Conservation (phyloP, 352 stramenopile species). For the Pythium folliculosum region DNA sequence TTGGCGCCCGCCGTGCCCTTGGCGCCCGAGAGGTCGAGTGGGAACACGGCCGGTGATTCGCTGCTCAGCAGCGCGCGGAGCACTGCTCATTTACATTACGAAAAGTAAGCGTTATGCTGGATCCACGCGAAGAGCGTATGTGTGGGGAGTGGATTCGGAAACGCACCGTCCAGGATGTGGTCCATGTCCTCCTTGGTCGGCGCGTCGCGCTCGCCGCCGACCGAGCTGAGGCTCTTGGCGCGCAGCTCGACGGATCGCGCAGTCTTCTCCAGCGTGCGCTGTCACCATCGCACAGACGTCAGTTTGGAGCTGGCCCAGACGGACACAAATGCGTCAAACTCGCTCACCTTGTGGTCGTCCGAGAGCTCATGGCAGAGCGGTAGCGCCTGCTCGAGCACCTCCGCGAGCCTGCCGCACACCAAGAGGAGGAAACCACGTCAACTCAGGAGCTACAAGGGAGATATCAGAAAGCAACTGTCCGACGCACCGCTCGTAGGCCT, state of each 20-base stretch:
- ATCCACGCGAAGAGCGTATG: no score
- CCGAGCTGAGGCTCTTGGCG: conserved; percentile 52
- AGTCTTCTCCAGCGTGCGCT: conserved; percentile 21
- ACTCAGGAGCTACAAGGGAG: neutral
- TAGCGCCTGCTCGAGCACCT: conserved; percentile 37
- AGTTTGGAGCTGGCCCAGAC: neutral
- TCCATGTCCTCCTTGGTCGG: conserved; percentile 76
- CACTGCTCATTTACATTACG: neutral
- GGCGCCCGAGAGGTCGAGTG: conserved; percentile 5
- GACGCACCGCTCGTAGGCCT: conserved; percentile 65
- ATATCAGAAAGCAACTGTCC: neutral
- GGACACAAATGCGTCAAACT: no score
- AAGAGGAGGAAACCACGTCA: neutral
- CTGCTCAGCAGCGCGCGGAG: conserved; percentile 9
- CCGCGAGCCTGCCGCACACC: conserved; percentile 33
- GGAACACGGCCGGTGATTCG: conserved; percentile 19
- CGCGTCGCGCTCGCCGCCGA: conserved; percentile 49
- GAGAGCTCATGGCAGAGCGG: conserved; percentile 49
- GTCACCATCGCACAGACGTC: neutral
- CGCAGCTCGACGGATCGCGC: conserved; percentile 53
- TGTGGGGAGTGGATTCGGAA: no score
- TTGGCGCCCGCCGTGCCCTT: neutral
- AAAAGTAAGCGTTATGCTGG: neutral
- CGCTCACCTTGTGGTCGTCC: conserved; percentile 36
- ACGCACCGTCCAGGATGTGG: conserved; percentile 49